These are phyloP conservation scores for Emericellopsis cladophorae DNA, from an alignment of 2,329 filamentous ascomycete genomes.

Conservation along the genomic window DNA sequence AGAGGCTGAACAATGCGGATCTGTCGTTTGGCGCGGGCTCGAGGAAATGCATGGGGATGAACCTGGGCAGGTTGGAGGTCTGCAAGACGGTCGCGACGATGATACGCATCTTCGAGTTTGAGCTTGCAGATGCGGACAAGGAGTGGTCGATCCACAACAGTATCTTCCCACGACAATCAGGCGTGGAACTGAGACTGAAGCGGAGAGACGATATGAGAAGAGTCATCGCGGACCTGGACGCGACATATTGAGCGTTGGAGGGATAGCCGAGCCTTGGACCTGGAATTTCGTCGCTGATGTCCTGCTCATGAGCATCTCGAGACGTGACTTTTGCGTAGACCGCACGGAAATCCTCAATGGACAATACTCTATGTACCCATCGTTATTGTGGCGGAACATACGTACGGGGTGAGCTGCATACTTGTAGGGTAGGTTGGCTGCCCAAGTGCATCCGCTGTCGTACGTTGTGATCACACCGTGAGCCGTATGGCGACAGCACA, in stretches of 20 bases:
- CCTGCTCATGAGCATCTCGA: too few species aligned
- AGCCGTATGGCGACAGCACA: too few species aligned
- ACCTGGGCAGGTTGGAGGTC: conserved; percentile 25
- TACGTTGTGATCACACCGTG: too few species aligned
- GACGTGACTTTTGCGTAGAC: too few species aligned
- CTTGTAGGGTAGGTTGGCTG: too few species aligned
- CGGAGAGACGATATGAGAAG: neutral
- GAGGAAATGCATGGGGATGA: conserved; percentile 26
- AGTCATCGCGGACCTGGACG: neutral
- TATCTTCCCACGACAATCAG: conserved; percentile 1
- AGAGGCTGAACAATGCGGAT: conserved; percentile 19
- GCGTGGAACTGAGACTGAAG: neutral
- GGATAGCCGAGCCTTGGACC: too few species aligned
- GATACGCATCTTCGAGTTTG: conserved; percentile 22
- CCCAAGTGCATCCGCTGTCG: too few species aligned
- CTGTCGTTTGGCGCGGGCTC: conserved; percentile 27
- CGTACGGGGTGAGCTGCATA: too few species aligned
- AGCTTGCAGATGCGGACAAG: conserved; percentile 5
- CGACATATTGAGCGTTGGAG: neutral
- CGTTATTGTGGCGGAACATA: too few species aligned
- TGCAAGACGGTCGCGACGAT: conserved; percentile 32
- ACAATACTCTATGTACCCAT: too few species aligned
- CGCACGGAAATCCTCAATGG: too few species aligned
- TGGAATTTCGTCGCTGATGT: too few species aligned
- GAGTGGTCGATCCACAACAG: neutral